Evolutionary conservation across 108 stramenopile genomes (phyloP).

Genomic region (Skeletonema grethae): DNA sequence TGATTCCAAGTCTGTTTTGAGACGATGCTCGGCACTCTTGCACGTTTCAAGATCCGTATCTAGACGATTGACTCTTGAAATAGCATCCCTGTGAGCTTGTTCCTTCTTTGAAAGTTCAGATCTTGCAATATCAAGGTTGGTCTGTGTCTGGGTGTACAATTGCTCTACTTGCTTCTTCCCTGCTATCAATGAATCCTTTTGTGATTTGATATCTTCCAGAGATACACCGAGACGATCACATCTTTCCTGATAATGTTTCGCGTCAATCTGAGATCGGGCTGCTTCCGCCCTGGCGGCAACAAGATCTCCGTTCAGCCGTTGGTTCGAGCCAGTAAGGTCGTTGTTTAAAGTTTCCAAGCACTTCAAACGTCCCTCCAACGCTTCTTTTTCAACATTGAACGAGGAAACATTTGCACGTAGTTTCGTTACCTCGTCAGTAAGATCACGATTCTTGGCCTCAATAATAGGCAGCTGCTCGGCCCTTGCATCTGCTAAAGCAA

Average conservation of each 20-base stretch:
- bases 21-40: constrained; percentile 60
- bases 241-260: constrained; percentile 64
- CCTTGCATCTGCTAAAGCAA: constrained; percentile 51
- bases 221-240: constrained; percentile 59
- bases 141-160: constrained; percentile 59
- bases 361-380: constrained; percentile 58
- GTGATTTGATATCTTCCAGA: constrained; percentile 54
- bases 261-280: constrained; percentile 67
- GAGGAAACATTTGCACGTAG: constrained; percentile 53
- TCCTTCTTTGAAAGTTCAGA: constrained; percentile 52
- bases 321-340: constrained; percentile 63
- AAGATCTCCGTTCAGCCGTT: constrained; percentile 56
- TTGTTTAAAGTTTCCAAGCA: constrained; percentile 63
- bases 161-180: constrained; percentile 60
- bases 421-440: constrained; percentile 56
- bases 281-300: constrained; percentile 55
- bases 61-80: constrained; percentile 59
- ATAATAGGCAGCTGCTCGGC: constrained; percentile 51
- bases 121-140: constrained; percentile 57
- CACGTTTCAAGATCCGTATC: constrained; percentile 70
- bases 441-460: constrained; percentile 51
- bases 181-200: constrained; percentile 41
- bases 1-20: constrained; percentile 54
- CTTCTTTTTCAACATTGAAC: constrained; percentile 56
- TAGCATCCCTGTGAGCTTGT: constrained; percentile 37